These are phyloP conservation scores for Exophiala sideris DNA, from an alignment of 2,329 filamentous ascomycete genomes.

Conservation along the genomic window DNA sequence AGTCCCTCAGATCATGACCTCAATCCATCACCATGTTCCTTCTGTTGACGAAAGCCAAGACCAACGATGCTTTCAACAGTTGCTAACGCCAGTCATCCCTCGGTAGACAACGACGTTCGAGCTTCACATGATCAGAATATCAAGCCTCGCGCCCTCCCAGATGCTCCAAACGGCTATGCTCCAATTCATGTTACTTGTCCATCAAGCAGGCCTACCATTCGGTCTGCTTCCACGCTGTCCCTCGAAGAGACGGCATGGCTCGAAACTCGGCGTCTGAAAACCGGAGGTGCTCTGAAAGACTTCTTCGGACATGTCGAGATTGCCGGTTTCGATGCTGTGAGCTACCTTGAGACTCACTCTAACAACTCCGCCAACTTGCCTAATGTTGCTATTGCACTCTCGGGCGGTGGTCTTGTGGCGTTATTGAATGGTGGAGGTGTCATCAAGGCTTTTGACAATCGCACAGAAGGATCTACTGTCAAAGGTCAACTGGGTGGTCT, in stretches of 20 bases:
- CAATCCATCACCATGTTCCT: too few relatives aligned
- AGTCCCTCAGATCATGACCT: too few relatives aligned
- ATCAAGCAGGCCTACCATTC: conserved; percentile 61
- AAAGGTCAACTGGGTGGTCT: conserved; percentile 72
- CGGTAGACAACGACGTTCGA: too few relatives aligned
- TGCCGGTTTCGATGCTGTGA: conserved; percentile 65
- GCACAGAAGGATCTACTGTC: conserved; percentile 60
- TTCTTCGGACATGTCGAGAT: conserved; percentile 71
- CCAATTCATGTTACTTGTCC: conserved; percentile 68
- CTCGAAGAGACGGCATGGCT: conserved; percentile 71
- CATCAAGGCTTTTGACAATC: conserved; percentile 71
- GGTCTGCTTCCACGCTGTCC: conserved; percentile 61
- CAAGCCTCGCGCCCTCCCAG: conserved; percentile 39
- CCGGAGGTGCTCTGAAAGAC: conserved; percentile 68
- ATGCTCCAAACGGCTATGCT: conserved; percentile 65
- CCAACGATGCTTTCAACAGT: too few relatives aligned
- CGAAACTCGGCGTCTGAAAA: conserved; percentile 64
- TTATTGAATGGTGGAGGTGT: conserved; percentile 77
- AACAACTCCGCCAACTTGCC: conserved; percentile 56
- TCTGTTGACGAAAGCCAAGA: too few relatives aligned
- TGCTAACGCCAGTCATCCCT: too few relatives aligned
- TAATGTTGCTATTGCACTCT: conserved; percentile 71
- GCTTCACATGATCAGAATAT: too few relatives aligned
- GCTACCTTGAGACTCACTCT: conserved; percentile 62
- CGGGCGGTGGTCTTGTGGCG: conserved; percentile 79